Conservation (phyloP, 305 asterid genomes). For the Rubia balearica region DNA sequence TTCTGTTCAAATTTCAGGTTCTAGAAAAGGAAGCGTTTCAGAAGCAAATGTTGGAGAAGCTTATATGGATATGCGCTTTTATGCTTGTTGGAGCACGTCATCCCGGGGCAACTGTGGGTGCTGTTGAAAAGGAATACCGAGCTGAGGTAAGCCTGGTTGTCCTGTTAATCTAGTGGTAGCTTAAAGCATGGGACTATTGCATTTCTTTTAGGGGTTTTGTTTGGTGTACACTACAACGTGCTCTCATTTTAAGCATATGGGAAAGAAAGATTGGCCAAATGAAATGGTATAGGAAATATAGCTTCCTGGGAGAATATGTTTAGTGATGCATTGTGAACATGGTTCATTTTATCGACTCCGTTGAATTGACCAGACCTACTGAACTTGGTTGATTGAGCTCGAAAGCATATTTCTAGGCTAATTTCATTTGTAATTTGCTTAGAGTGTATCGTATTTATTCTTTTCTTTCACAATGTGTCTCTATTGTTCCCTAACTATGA, state of each 20-base stretch:
- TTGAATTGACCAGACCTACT: neutral
- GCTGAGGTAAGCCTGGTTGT: constrained; percentile 50
- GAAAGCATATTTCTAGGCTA: neutral
- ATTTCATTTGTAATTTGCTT: neutral
- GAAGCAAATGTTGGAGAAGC: constrained; percentile 95
- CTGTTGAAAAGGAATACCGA: constrained; percentile 72
- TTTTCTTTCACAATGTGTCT: neutral
- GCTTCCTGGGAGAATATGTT: neutral
- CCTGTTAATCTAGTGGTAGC: neutral
- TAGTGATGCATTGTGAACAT: neutral
- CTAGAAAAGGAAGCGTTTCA: constrained; percentile 76
- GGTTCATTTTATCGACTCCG: neutral
- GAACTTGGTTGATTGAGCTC: neutral
- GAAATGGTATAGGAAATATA: neutral
- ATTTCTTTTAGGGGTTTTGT: neutral
- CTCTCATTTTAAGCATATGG: neutral
- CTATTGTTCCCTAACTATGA: neutral
- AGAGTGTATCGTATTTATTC: neutral
- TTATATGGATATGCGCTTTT: constrained; percentile 95
- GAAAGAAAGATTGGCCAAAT: neutral
- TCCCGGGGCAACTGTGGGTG: constrained; percentile 91
- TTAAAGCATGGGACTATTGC: neutral
- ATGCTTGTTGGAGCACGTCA: constrained; percentile 99
- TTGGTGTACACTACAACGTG: neutral
- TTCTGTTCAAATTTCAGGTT: constrained; percentile 39